Base-by-base conservation (phyloP, 306 rosid species). In the Purshia tridentata region DNA sequence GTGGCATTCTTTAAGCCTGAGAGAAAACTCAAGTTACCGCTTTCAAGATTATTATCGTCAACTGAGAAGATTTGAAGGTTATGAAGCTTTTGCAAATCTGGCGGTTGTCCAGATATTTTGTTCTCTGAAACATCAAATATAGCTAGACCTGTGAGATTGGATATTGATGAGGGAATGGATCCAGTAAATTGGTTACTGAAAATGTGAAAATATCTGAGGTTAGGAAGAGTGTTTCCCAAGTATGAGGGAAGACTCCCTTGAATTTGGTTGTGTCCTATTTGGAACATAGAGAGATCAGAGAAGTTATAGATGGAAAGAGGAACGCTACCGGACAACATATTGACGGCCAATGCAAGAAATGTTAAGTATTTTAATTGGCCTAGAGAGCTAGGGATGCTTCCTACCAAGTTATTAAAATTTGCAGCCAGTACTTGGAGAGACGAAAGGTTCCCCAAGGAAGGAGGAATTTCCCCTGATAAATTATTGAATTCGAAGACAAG, bases 51-150 rank as follows among this genome's bases (percentile, higher is more conserved):
- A 44, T 44, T 44, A 6, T 44, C 1, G 1, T 44, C 9, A 44
- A 44, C 0, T 4, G 0, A 2, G 47, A 44, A 44, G 9, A 2
- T 0, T 8, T 44, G 6, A 7, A 44, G 47, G 0, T 44, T 44
- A 29, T 29, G 35, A 29, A 29, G 35, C 35, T 8, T 8, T 6
- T 44, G 47, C 9, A 44, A 44, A 44, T 8, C 9, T 1, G 0
- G 47, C 8, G 0, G 0, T 44, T 44, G 6, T 5, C 47, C 47
- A 0, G 47, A 44, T 44, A 44, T 2, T 8, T 5, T 48, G 3
- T 48, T 48, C 2, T 0, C 0, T 0, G 15, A 0, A 12, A 48
- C 52, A 0, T 0, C 0, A 12, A 48, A 48, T 11, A 0, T 10
- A 4, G 4, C 16, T 48, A 48, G 13, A 48, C 52, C 0, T 48